These are phyloP conservation scores for Sabuloglossum arenarium DNA, from an alignment of 495 filamentous ascomycete species.

Conservation along the genomic window DNA sequence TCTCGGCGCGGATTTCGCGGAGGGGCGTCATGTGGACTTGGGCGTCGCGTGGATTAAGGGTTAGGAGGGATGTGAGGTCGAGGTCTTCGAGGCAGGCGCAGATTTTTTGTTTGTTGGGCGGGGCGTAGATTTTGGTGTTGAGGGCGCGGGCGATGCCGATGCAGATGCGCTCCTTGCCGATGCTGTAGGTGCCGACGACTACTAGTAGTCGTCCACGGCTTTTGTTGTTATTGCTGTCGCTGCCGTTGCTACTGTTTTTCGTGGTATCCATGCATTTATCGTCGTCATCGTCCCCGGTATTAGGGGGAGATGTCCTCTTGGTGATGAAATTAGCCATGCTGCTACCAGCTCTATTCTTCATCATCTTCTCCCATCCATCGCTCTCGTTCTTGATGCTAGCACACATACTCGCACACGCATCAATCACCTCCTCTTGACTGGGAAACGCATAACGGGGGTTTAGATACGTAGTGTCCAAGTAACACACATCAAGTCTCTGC, in stretches of 20 bases:
- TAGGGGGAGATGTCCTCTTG: conserved; percentile 8
- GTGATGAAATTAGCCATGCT: conserved; percentile 44
- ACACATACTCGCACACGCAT: conserved; percentile 79
- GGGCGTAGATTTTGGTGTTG: conserved; percentile 75
- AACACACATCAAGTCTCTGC: conserved; percentile 84
- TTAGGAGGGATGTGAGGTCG: conserved; percentile 56
- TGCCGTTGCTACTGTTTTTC: conserved; percentile 15
- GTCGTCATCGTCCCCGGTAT: conserved; percentile 8
- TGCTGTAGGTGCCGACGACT: conserved; percentile 89
- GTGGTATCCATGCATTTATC: no score
- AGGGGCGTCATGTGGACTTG: conserved; percentile 97
- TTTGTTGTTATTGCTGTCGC: conserved; percentile 3
- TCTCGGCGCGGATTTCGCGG: conserved; percentile 75
- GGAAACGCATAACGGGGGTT: conserved; percentile 94
- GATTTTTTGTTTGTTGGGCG: conserved; percentile 60
- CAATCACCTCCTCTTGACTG: conserved; percentile 64
- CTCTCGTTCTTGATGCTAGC: conserved; percentile 39
- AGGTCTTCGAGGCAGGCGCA: conserved; percentile 69
- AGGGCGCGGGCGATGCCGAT: conserved; percentile 77
- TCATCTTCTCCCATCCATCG: conserved; percentile 29
- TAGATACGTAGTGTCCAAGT: conserved; percentile 92
- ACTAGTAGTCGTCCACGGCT: conserved; percentile 54
- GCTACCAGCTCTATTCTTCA: conserved; percentile 25
- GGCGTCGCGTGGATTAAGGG: conserved; percentile 56
- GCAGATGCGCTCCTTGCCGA: conserved; percentile 95